phyloP scores from a whole-genome alignment of 352 stramenopile genomes.

The Phytopythium boreale region DNA sequence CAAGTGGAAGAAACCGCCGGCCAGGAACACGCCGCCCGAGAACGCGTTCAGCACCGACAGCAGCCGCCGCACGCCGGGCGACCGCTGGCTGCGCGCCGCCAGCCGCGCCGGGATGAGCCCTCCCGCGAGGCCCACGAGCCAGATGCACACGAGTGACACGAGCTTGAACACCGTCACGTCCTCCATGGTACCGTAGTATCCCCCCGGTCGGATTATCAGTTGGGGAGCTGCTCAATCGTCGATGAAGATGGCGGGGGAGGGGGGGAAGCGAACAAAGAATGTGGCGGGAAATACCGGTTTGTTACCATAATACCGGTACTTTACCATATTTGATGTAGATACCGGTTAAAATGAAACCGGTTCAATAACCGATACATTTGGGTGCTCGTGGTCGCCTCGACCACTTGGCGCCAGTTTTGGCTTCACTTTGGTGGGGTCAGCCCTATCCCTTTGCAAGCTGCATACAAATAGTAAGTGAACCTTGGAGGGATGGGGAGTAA shows the following conservation, averaged over 20 bases:
- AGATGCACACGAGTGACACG: slow-evolving; percentile 71
- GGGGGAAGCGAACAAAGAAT: not conserved
- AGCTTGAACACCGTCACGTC: slow-evolving; percentile 73
- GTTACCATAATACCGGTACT: not conserved
- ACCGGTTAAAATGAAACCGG: not conserved
- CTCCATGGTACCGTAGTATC: too few relatives aligned
- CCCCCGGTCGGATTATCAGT: too few relatives aligned
- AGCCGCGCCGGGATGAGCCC: slow-evolving; percentile 52
- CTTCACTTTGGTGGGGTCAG: not conserved
- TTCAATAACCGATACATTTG: not conserved
- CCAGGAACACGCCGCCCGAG: slow-evolving; percentile 74
- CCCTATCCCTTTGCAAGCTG: not conserved
- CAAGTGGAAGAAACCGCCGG: slow-evolving; percentile 76
- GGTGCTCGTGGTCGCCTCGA: too few relatives aligned
- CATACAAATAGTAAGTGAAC: not conserved
- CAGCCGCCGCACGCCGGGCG: slow-evolving; percentile 20
- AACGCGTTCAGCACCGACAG: slow-evolving; percentile 62
- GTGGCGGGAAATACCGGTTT: not conserved
- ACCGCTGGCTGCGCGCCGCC: slow-evolving; percentile 33
- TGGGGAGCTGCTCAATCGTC: not conserved
- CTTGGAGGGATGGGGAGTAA: not conserved
- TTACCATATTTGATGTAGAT: not conserved
- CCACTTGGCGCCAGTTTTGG: not conserved
- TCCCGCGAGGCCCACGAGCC: slow-evolving; percentile 59
- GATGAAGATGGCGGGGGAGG: not conserved